Conservation (phyloP, 805 yeast species). For the Groenewaldozyma salmanticensis region DNA sequence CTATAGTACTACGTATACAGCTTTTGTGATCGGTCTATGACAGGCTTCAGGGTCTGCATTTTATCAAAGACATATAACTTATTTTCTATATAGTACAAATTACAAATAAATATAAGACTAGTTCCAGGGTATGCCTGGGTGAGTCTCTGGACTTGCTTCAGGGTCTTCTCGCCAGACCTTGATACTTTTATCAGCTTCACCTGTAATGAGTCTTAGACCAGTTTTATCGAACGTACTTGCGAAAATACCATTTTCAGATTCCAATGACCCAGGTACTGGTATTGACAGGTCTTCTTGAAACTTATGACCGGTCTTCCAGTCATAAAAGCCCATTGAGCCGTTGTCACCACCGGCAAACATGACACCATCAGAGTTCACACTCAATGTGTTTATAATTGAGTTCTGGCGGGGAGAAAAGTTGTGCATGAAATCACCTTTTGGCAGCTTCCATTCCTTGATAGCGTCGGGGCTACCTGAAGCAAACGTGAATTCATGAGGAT, state of each 20-base stretch:
- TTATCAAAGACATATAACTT: neutral
- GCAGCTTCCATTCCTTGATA: constrained; percentile 73
- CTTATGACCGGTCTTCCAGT: constrained; percentile 61
- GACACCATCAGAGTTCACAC: constrained; percentile 53
- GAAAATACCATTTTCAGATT: constrained; percentile 57
- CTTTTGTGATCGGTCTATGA: neutral
- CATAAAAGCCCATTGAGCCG: constrained; percentile 69
- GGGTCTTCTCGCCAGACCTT: constrained; percentile 45
- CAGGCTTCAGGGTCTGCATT: neutral
- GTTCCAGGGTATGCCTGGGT: constrained; percentile 31
- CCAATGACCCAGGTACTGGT: constrained; percentile 61
- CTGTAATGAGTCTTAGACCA: constrained; percentile 73
- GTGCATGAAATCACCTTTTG: constrained; percentile 64
- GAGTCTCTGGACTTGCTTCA: constrained; percentile 29
- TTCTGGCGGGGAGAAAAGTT: constrained; percentile 38
- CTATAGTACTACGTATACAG: neutral
- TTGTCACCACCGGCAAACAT: constrained; percentile 78
- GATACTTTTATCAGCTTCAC: constrained; percentile 78
- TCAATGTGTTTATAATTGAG: constrained; percentile 57
- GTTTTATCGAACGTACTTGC: constrained; percentile 68
- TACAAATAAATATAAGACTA: constrained; percentile 19
- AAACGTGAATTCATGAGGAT: constrained; percentile 63
- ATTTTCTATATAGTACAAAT: no score
- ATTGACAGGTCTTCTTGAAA: constrained; percentile 45
- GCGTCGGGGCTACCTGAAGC: constrained; percentile 76